These are phyloP conservation scores for Aspergillus phoenicis DNA, from an alignment of 2,329 filamentous ascomycete genomes.

Conservation along the genomic window DNA sequence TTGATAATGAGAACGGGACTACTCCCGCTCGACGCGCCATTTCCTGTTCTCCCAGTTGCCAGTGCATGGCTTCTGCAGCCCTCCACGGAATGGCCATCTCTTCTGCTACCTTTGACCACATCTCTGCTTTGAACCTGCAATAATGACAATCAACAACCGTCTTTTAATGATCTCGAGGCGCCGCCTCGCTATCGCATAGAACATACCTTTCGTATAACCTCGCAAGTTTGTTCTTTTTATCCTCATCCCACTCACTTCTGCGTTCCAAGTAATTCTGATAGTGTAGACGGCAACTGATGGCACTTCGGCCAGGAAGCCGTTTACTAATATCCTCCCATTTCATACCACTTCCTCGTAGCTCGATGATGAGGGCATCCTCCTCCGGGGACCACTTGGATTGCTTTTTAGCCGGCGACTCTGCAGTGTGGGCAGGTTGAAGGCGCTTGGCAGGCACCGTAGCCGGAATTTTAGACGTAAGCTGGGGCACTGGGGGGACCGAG, in stretches of 20 bases:
- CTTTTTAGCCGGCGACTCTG: slow-evolving; percentile 77
- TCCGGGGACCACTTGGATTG: slow-evolving; percentile 96
- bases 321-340: slow-evolving; percentile 99
- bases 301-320: slow-evolving; percentile 82
- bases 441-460: slow-evolving; percentile 41
- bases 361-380: slow-evolving; percentile 91
- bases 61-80: slow-evolving; percentile 96
- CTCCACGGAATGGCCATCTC: slow-evolving; percentile 96
- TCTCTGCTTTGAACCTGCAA: slow-evolving; percentile 88
- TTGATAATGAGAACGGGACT: slow-evolving; percentile 75
- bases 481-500: slow-evolving; percentile 31
- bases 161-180: background rate
- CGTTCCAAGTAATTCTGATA: slow-evolving; percentile 98
- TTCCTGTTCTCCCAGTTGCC: slow-evolving; percentile 89
- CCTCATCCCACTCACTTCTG: slow-evolving; percentile 92
- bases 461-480: slow-evolving; percentile 34
- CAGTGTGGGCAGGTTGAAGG: slow-evolving; percentile 50
- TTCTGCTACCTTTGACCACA: slow-evolving; percentile 95
- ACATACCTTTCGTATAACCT: slow-evolving; percentile 90
- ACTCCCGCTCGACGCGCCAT: slow-evolving; percentile 93
- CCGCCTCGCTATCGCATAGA: background rate
- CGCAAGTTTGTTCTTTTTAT: slow-evolving; percentile 95
- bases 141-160: slow-evolving; percentile 15
- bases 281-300: slow-evolving; percentile 90
- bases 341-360: slow-evolving; percentile 86